Evolutionary conservation across 2,329 filamentous ascomycete genomes (phyloP).

Genomic region (Pestalotiopsis sp.): DNA sequence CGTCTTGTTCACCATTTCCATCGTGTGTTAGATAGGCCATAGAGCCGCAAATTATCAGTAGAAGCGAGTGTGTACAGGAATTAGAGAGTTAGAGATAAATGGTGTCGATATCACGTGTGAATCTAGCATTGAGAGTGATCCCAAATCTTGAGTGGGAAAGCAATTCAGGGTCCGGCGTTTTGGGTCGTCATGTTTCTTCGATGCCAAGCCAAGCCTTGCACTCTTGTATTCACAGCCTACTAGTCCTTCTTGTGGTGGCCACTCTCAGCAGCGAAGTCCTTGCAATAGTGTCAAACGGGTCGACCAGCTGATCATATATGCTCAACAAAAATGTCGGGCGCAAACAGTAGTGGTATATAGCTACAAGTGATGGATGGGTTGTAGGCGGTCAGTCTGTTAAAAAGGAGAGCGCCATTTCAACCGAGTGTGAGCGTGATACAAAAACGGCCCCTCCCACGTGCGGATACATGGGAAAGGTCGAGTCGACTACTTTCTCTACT

Average conservation of each 20-base stretch:
- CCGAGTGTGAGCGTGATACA: too few species aligned
- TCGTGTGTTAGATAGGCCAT: neutral
- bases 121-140: neutral
- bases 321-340: neutral
- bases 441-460: neutral
- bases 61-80: neutral
- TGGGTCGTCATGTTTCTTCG: neutral
- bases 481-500: too few species aligned
- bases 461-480: neutral
- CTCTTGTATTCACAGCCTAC: neutral
- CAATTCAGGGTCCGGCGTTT: neutral
- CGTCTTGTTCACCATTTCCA: neutral
- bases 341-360: neutral
- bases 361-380: too few species aligned
- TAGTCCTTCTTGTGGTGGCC: neutral
- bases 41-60: neutral
- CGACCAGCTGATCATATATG: neutral
- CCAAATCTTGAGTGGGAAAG: neutral
- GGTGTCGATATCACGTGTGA: neutral
- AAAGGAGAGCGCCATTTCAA: too few species aligned
- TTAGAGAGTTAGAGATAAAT: neutral
- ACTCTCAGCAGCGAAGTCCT: neutral
- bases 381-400: too few species aligned
- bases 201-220: neutral
- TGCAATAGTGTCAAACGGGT: neutral